Conservation (phyloP, 2,329 filamentous ascomycete genomes). For the Didymella glomerata region DNA sequence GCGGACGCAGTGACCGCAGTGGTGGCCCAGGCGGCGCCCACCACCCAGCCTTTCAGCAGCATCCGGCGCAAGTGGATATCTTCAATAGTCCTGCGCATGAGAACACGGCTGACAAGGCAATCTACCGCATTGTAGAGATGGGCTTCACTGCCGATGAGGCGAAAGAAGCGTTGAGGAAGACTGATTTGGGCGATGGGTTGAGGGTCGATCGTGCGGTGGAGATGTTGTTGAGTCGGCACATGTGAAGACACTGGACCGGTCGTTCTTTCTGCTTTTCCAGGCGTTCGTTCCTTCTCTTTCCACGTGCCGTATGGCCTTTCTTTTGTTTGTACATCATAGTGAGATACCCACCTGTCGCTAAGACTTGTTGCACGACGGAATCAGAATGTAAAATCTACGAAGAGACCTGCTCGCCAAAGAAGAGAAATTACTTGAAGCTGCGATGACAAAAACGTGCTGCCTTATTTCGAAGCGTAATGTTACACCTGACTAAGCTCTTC, state of each 20-base stretch:
- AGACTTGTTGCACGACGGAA: neutral
- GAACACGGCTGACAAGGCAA: constrained; percentile 65
- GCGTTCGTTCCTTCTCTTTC: neutral
- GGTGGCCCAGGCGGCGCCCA: constrained; percentile 9
- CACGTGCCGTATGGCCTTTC: neutral
- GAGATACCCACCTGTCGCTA: constrained; percentile 20
- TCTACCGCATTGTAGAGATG: constrained; percentile 66
- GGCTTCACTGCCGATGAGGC: constrained; percentile 66
- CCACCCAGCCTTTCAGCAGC: constrained; percentile 39
- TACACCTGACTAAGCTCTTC: constrained; percentile 6
- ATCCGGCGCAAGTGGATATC: constrained; percentile 44
- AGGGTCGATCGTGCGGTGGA: constrained; percentile 66
- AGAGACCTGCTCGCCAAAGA: neutral
- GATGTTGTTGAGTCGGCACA: constrained; percentile 54
- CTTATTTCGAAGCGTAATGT: neutral
- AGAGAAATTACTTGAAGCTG: neutral
- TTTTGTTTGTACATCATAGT: constrained; percentile 9
- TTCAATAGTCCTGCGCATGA: constrained; percentile 49
- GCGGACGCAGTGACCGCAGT: constrained; percentile 9
- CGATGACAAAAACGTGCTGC: neutral
- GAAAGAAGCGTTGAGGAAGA: constrained; percentile 65
- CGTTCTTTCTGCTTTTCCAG: neutral
- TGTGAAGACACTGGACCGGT: neutral
- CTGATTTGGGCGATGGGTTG: constrained; percentile 67
- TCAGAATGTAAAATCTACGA: neutral